Evolutionary conservation across 2,329 filamentous ascomycete species (phyloP).

Genomic region (Bimuria novae-zelandiae): DNA sequence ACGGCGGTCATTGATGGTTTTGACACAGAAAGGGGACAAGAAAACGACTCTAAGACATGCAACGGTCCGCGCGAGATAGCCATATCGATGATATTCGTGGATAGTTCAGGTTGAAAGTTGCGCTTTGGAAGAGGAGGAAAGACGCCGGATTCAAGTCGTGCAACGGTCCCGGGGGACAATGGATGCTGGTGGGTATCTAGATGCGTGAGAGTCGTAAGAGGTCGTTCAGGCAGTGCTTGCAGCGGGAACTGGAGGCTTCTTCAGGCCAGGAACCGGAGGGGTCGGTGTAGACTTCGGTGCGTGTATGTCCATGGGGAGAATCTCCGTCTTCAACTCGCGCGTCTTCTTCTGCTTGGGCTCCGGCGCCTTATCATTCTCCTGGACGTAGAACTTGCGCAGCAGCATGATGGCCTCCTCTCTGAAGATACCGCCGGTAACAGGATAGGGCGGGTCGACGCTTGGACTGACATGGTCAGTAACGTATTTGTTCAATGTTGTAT

Average conservation of each 20-base stretch:
- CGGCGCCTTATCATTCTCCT: slow-evolving; percentile 87
- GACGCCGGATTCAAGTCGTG: background rate
- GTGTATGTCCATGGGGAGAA: slow-evolving; percentile 53
- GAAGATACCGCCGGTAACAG: slow-evolving; percentile 84
- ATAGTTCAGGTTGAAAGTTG: too few relatives aligned
- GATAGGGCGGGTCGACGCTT: slow-evolving; percentile 77
- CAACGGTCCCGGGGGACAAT: background rate
- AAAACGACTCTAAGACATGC: too few relatives aligned
- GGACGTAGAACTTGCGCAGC: slow-evolving; percentile 91
- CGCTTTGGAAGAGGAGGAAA: background rate
- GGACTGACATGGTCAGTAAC: slow-evolving; percentile 48
- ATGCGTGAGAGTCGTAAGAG: slow-evolving; percentile 1
- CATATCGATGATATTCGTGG: background rate
- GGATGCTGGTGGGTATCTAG: slow-evolving; percentile 11
- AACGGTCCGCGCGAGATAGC: too few relatives aligned
- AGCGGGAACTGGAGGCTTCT: background rate
- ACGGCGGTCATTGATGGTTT: too few relatives aligned
- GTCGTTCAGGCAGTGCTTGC: background rate
- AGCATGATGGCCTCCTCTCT: slow-evolving; percentile 92
- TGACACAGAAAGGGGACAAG: too few relatives aligned
- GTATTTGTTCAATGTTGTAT: background rate
- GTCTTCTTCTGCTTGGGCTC: slow-evolving; percentile 69
- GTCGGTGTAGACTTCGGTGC: slow-evolving; percentile 39
- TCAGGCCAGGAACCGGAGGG: slow-evolving; percentile 15
- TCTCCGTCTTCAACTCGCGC: slow-evolving; percentile 64